Evolutionary conservation across 192 early-diverging fungal genomes (phyloP).

Genomic region (Coemansia sp.): DNA sequence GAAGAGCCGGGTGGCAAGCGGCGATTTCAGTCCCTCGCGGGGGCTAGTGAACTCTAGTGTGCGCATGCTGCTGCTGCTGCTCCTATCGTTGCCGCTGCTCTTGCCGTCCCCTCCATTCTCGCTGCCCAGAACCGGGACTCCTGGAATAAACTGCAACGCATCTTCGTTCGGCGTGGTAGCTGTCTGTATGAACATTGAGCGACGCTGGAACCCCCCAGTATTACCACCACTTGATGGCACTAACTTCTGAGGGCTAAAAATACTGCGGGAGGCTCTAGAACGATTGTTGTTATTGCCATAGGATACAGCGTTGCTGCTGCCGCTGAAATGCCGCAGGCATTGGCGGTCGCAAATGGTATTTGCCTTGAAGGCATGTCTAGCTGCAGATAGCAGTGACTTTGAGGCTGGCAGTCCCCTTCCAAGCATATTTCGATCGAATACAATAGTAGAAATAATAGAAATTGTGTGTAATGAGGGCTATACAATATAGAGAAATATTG

Average conservation of each 20-base stretch:
- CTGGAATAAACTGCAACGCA: constrained; percentile 96
- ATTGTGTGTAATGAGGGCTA: neutral
- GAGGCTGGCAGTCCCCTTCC: neutral
- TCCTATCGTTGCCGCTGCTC: neutral
- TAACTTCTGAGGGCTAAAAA: neutral
- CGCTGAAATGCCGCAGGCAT: neutral
- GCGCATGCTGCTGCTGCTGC: constrained; percentile 42
- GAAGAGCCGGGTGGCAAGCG: constrained; percentile 89
- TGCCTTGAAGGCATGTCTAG: constrained; percentile 5
- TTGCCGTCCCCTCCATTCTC: constrained; percentile 4
- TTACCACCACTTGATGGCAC: neutral
- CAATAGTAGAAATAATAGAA: neutral
- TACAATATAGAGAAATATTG: neutral
- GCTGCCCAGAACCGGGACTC: constrained; percentile 71
- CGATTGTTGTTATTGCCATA: neutral
- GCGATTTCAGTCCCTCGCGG: constrained; percentile 76
- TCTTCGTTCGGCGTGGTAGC: constrained; percentile 92
- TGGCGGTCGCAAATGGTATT: neutral
- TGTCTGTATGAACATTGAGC: constrained; percentile 85
- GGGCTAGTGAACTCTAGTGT: constrained; percentile 84
- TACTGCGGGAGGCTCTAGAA: neutral
- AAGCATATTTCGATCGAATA: neutral
- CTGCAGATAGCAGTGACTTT: neutral
- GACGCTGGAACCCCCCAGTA: constrained; percentile 11
- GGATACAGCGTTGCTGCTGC: neutral